A percentile compares a stretch with the other conserved stretches of the same genome.
phyloP scores from a whole-genome alignment of 345 rosid species.

The Alliaria petiolata region DNA sequence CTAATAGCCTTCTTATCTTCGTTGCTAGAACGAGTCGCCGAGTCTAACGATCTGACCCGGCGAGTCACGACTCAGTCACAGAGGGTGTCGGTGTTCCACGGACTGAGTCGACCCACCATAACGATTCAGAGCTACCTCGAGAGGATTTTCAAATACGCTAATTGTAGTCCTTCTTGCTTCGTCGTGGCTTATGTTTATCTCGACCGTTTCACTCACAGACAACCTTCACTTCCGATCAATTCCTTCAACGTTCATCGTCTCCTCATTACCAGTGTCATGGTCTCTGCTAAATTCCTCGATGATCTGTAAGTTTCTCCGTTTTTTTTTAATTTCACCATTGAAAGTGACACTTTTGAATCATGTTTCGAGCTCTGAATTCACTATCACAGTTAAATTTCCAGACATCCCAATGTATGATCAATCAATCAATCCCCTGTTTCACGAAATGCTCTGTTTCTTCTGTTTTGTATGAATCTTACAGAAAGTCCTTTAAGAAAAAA shows the following conservation, averaged over 20 bases:
- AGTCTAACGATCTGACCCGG: slow-evolving; percentile 53
- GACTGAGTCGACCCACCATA: slow-evolving; percentile 66
- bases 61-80: slow-evolving; percentile 38
- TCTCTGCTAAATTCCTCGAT: slow-evolving; percentile 89
- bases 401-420: not conserved
- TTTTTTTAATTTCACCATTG: not conserved
- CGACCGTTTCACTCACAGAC: slow-evolving; percentile 71
- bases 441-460: slow-evolving; percentile 7
- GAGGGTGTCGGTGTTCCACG: slow-evolving; percentile 72
- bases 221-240: slow-evolving; percentile 73
- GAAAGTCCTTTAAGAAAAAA: not conserved
- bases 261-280: slow-evolving; percentile 83
- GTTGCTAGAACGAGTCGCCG: slow-evolving; percentile 61
- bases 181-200: slow-evolving; percentile 87
- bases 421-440: slow-evolving; percentile 1
- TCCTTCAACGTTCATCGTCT: slow-evolving; percentile 88
- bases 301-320: slow-evolving; percentile 55
- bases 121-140: slow-evolving; percentile 71
- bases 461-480: not conserved
- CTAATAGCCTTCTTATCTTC: slow-evolving; percentile 72
- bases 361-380: not conserved
- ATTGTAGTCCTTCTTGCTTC: slow-evolving; percentile 86
- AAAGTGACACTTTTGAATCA: not conserved
- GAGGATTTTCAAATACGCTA: slow-evolving; percentile 82
- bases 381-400: not conserved